Percentiles rank a stretch among this genome's conserved stretches.
phyloP scores from a whole-genome alignment of 352 stramenopile species.

The Phytophthora idaei region DNA sequence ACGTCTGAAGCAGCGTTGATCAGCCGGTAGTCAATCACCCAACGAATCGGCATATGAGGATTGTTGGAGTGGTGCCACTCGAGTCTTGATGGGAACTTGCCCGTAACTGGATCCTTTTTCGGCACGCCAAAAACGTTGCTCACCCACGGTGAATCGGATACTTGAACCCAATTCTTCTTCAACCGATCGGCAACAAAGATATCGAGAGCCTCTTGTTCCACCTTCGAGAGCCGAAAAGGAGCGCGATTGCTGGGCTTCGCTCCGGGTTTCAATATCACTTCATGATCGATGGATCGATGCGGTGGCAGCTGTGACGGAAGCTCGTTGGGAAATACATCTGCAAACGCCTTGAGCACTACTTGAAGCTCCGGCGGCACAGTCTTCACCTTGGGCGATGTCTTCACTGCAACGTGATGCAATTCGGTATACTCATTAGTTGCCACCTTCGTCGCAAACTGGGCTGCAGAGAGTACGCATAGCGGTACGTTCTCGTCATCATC shows the following conservation, averaged over 20 bases:
- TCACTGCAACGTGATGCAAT: background rate
- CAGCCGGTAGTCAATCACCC: conserved; percentile 11
- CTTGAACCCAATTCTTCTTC: conserved; percentile 11
- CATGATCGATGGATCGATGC: background rate
- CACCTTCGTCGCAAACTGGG: conserved; percentile 1
- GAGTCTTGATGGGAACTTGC: background rate
- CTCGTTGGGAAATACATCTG: background rate
- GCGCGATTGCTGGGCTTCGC: background rate
- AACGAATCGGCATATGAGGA: background rate
- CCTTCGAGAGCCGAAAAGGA: background rate
- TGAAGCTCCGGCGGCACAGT: background rate
- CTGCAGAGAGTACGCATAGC: background rate
- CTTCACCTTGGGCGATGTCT: background rate
- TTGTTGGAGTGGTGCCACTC: conserved; percentile 13
- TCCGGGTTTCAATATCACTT: background rate
- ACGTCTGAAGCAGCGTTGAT: conserved; percentile 5
- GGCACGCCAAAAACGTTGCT: conserved; percentile 19
- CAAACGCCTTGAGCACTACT: background rate
- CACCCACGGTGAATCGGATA: conserved; percentile 16
- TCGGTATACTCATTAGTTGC: background rate
- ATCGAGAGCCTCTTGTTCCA: background rate
- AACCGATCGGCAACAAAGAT: background rate
- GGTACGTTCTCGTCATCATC: background rate
- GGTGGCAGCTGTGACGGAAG: background rate
- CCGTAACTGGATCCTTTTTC: conserved; percentile 13